Evolutionary conservation across 192 early-diverging fungal species (phyloP).

Genomic region (Backusella macrospora): DNA sequence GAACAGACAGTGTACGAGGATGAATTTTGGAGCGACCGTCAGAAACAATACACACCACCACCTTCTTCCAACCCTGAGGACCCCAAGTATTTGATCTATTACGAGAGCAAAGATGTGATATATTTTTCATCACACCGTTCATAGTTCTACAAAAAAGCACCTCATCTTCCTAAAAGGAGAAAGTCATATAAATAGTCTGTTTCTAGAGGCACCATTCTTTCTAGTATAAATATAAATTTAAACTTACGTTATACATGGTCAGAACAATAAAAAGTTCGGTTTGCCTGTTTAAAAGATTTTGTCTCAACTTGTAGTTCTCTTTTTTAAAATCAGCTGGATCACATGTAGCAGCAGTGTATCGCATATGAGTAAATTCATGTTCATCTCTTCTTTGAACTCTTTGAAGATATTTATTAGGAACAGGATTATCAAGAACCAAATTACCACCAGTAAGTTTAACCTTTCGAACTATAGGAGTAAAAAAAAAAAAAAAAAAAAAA

Average conservation of each 20-base stretch:
- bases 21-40: slow-evolving; percentile 75
- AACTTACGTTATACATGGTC: slow-evolving; percentile 71
- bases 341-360: slow-evolving; percentile 73
- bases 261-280: slow-evolving; percentile 71
- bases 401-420: slow-evolving; percentile 58
- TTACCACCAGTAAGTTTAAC: slow-evolving; percentile 74
- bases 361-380: slow-evolving; percentile 73
- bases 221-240: too few relatives aligned
- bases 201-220: too few relatives aligned
- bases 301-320: slow-evolving; percentile 61
- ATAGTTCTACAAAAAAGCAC: slow-evolving; percentile 87
- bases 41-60: slow-evolving; percentile 75
- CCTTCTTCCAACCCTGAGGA: slow-evolving; percentile 77
- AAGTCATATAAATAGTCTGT: too few relatives aligned
- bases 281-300: slow-evolving; percentile 49
- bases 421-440: slow-evolving; percentile 65
- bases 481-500: too few relatives aligned
- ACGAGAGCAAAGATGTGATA: slow-evolving; percentile 68
- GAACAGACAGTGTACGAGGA: slow-evolving; percentile 59
- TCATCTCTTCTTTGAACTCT: slow-evolving; percentile 50
- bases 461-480: slow-evolving; percentile 30
- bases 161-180: slow-evolving; percentile 83
- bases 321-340: slow-evolving; percentile 65
- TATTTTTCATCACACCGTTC: slow-evolving; percentile 87
- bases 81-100: slow-evolving; percentile 68